Conservation (phyloP, 2,329 filamentous ascomycete genomes). For the Fusarium globosum region DNA sequence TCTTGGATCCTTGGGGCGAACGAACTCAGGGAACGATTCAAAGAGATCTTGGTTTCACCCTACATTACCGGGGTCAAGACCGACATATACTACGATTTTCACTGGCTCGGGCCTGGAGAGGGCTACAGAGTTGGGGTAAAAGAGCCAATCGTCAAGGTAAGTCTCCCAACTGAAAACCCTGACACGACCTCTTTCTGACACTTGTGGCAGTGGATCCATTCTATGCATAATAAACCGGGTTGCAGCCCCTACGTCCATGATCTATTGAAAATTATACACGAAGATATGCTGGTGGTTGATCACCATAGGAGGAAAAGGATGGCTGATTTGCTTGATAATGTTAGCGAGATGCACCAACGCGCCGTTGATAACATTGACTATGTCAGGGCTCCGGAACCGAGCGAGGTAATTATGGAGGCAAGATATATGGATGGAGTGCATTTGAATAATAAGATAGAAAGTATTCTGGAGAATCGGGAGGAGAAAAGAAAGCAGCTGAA, state of each 20-base stretch:
- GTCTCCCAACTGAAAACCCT: neutral
- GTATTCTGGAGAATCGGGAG: neutral
- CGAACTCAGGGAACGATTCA: neutral
- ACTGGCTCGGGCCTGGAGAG: neutral
- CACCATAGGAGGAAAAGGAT: neutral
- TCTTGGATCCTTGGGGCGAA: neutral
- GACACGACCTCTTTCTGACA: neutral
- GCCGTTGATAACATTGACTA: neutral
- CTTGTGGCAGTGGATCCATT: neutral
- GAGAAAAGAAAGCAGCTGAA: neutral
- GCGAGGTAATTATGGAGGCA: neutral
- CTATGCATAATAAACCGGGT: neutral
- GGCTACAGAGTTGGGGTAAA: neutral
- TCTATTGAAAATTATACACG: neutral
- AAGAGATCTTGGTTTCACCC: neutral
- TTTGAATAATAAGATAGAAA: neutral
- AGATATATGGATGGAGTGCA: neutral
- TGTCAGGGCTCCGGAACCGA: fast-evolving
- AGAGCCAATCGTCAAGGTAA: neutral
- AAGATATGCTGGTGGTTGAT: neutral
- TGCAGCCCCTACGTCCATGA: neutral
- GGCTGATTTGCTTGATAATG: fast-evolving
- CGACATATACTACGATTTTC: neutral
- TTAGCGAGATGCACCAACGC: neutral
- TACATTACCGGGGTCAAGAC: neutral